These are phyloP conservation scores for Cinchona pubescens DNA, from an alignment of 257 asterid genomes.

Conservation along the genomic window DNA sequence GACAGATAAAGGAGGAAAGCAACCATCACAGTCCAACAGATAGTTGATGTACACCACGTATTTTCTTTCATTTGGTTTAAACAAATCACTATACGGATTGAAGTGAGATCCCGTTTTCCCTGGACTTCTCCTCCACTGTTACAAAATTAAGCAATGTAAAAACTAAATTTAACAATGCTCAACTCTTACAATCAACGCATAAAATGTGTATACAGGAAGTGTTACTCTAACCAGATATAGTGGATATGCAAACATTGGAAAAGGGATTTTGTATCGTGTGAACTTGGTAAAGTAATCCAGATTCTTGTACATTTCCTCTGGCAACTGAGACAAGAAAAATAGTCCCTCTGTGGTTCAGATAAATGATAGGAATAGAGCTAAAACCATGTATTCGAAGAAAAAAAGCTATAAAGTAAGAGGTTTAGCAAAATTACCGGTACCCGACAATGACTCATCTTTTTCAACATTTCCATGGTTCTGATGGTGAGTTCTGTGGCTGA, in stretches of 20 bases:
- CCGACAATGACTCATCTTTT: constrained; percentile 47
- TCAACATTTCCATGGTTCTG: constrained; percentile 51
- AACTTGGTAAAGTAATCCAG: constrained; percentile 34
- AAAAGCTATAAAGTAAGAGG: too few species aligned
- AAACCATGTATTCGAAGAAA: background rate
- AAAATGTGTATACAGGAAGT: too few species aligned
- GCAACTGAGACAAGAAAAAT: constrained; percentile 24
- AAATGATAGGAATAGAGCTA: background rate
- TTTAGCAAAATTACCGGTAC: constrained; percentile 38
- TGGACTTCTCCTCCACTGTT: constrained; percentile 76
- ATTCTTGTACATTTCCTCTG: constrained; percentile 34
- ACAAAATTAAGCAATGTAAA: background rate
- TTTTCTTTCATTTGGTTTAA: constrained; percentile 56
- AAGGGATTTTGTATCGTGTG: constrained; percentile 43
- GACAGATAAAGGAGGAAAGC: constrained; percentile 42
- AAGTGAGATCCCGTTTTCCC: constrained; percentile 94
- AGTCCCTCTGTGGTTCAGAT: background rate
- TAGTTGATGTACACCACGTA: constrained; percentile 56
- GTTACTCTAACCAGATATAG: constrained; percentile 35
- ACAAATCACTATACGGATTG: constrained; percentile 71
- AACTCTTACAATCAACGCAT: too few species aligned
- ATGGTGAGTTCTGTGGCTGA: constrained; percentile 48
- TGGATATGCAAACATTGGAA: constrained; percentile 46
- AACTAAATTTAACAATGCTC: background rate
- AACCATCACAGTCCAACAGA: constrained; percentile 70